These are phyloP conservation scores for Erysimum pusillum DNA, from an alignment of 441 rosid species.

Conservation along the genomic window DNA sequence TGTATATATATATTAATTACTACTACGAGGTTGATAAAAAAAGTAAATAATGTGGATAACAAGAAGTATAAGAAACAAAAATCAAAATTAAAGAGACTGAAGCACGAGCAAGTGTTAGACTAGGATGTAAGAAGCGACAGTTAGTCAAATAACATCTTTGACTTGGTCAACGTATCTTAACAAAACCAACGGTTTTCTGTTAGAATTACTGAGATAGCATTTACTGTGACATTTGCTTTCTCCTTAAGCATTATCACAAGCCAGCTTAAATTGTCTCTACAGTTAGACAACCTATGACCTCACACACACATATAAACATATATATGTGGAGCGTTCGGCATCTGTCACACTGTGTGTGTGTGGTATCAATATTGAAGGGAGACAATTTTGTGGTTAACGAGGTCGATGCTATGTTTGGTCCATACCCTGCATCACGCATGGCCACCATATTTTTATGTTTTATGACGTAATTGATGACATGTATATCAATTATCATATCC, in stretches of 20 bases:
- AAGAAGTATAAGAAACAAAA: no score
- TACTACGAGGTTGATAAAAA: no score
- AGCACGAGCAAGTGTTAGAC: no score
- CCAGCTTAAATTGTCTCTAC: constrained; percentile 28
- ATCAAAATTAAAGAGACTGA: no score
- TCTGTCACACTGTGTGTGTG: neutral
- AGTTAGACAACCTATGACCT: constrained; percentile 39
- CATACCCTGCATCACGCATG: constrained; percentile 39
- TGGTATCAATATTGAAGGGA: constrained; percentile 39
- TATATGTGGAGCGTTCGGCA: no score
- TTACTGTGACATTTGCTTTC: constrained; percentile 34
- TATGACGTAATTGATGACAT: neutral
- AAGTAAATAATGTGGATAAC: no score
- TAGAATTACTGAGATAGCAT: constrained; percentile 1
- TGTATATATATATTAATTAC: no score
- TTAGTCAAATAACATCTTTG: no score
- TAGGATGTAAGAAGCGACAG: no score
- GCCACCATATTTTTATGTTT: constrained; percentile 35
- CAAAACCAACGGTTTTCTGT: constrained; percentile 23
- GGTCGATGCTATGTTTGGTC: constrained; percentile 43
- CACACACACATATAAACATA: no score
- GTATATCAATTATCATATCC: neutral
- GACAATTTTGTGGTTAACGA: constrained; percentile 44
- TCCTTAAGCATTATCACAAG: constrained; percentile 32
- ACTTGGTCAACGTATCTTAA: constrained; percentile 22